Evolutionary conservation across 805 yeast species (phyloP).

Genomic region (Nakazawaea populi): DNA sequence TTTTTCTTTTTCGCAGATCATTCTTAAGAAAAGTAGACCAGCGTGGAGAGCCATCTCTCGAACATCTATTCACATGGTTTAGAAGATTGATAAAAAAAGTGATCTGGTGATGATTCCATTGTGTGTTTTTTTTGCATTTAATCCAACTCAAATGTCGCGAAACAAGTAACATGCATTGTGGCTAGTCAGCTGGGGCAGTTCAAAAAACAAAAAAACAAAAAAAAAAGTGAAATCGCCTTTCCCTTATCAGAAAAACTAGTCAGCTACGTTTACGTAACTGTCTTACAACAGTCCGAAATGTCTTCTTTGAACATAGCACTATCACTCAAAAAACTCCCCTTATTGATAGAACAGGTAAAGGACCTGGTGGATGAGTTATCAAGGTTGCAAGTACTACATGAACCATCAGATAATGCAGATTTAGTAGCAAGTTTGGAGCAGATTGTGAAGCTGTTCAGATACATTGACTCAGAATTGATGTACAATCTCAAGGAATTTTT

Average conservation of each 20-base stretch:
- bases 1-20: no score
- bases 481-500: slow-evolving; percentile 5
- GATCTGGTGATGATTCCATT: no score
- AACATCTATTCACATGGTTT: no score
- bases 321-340: slow-evolving; percentile 1
- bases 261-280: no score
- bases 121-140: no score
- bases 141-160: no score
- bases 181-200: no score
- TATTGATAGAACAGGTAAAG: slow-evolving; percentile 1
- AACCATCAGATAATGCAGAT: neutral
- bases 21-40: no score
- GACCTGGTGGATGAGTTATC: slow-evolving; percentile 6
- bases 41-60: no score
- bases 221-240: neutral
- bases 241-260: neutral
- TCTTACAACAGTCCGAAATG: neutral
- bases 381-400: slow-evolving; percentile 4
- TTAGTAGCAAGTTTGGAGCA: neutral
- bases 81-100: no score
- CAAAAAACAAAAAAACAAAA: neutral
- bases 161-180: no score
- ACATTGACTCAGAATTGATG: slow-evolving; percentile 8
- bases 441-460: neutral
- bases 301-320: slow-evolving; percentile 2